Percentiles rank a stretch among this genome's conserved stretches.
These are phyloP conservation scores for Fusarium ramigenum DNA, from an alignment of 2,329 filamentous ascomycete species.

Conservation along the genomic window DNA sequence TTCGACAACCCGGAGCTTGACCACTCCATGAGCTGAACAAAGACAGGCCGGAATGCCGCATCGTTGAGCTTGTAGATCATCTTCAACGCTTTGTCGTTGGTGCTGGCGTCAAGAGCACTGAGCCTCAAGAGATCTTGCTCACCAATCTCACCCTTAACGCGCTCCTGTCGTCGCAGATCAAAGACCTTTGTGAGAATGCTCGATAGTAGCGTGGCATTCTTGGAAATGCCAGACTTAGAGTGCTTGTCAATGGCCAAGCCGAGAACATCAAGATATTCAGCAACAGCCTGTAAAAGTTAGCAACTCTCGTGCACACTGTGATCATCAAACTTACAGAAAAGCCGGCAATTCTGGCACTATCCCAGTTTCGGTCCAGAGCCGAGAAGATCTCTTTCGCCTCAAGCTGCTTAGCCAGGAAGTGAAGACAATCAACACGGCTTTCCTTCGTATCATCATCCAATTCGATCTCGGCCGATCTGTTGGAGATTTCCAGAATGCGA, in stretches of 20 bases:
- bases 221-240: constrained; percentile 79
- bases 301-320: background rate
- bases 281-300: constrained; percentile 64
- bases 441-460: constrained; percentile 71
- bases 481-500: constrained; percentile 76
- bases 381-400: constrained; percentile 80
- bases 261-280: constrained; percentile 76
- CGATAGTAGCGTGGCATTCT: constrained; percentile 76
- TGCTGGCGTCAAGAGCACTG: constrained; percentile 67
- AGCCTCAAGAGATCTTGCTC: constrained; percentile 59
- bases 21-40: constrained; percentile 88
- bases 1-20: constrained; percentile 68
- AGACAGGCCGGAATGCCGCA: constrained; percentile 89
- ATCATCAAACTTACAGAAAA: constrained; percentile 63
- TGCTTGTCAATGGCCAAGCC: constrained; percentile 78
- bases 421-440: constrained; percentile 74
- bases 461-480: constrained; percentile 71
- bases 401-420: constrained; percentile 79
- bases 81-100: constrained; percentile 79
- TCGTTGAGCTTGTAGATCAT: constrained; percentile 99
- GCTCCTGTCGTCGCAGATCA: constrained; percentile 71
- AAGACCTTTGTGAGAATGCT: constrained; percentile 68
- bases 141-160: constrained; percentile 56
- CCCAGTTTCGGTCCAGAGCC: constrained; percentile 78
- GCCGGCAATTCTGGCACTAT: constrained; percentile 68